These are phyloP conservation scores for Hawksworthiomyces lignivorus DNA, from an alignment of 2,329 filamentous ascomycete genomes.

Conservation along the genomic window DNA sequence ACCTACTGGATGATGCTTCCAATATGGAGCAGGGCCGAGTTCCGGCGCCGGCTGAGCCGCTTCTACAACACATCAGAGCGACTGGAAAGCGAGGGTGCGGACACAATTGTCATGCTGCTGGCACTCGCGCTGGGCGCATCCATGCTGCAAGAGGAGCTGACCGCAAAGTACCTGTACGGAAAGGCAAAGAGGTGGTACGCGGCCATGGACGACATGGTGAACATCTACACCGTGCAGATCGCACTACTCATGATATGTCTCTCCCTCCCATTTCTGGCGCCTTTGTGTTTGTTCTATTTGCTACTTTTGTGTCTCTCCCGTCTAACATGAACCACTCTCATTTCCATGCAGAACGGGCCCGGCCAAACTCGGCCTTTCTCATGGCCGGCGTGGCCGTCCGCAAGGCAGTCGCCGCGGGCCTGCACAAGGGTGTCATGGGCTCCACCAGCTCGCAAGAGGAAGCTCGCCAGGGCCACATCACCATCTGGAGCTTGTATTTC, in stretches of 20 bases:
- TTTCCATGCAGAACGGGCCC: constrained; percentile 11
- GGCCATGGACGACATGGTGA: constrained; percentile 15
- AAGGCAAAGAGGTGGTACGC: constrained; percentile 12
- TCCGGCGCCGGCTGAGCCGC: constrained; percentile 7
- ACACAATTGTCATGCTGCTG: constrained; percentile 12
- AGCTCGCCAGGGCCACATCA: constrained; percentile 11
- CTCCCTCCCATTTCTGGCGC: background rate
- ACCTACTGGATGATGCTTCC: constrained; percentile 14
- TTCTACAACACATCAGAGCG: constrained; percentile 7
- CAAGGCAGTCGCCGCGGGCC: constrained; percentile 13
- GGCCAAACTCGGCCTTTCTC: constrained; percentile 13
- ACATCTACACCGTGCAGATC: constrained; percentile 15
- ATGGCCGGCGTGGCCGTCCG: constrained; percentile 11
- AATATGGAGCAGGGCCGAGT: constrained; percentile 12
- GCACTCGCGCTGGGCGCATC: constrained; percentile 11
- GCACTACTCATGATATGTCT: constrained; percentile 13
- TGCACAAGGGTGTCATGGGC: constrained; percentile 14
- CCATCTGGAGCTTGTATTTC: constrained; percentile 13
- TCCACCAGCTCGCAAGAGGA: constrained; percentile 2
- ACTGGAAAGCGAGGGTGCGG: constrained; percentile 3
- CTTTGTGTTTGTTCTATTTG: no score
- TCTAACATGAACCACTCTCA: constrained; percentile 7
- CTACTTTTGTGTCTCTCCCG: background rate
- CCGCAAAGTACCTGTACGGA: constrained; percentile 11
- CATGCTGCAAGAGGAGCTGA: constrained; percentile 12